Base-by-base conservation (phyloP, 2,329 filamentous ascomycete species). In the Venturia effusa region DNA sequence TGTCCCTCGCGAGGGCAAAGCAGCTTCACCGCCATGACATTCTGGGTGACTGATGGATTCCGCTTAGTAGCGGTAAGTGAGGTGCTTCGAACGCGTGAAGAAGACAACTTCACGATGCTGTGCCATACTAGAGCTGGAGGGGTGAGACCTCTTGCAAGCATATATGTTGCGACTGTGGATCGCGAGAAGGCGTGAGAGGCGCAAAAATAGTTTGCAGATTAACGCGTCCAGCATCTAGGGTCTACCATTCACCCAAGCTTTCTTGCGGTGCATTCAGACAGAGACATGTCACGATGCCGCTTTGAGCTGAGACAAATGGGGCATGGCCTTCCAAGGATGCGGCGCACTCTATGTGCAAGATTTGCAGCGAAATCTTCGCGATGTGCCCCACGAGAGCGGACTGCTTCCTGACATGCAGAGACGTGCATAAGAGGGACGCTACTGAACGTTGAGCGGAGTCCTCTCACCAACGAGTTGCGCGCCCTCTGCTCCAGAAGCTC, bases 301-400 rank as follows among this genome's bases (percentile, higher is more conserved):
- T 27, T 57, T 51, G 30, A 34, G 30, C 30, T 5, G 7, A 32
- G 51, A 55, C 15, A 34, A 57, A 57, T 15, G 51, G 51, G 15
- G 27, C 30, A 57, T n/a, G 22, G 27, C 30, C 51, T 34, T 34
- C 34, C 51, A 57, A 57, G 51, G 30, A 57, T 57, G 51, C 51
- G 15, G 11, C 37, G 15, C 37, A 22, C 19, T 54, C 22, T 32
- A 27, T 13, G 27, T 57, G 30, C 51, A 57, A 57, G 51, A 57
- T 57, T 34, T 57, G 27, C 30, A 34, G 7, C 27, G 19, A 19
- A 57, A 34, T 57, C 51, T 57, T 57, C 51, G 51, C 34, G 51
- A 57, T 57, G 51, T 57, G 51, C 51, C 51, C 51, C 51, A 57
- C 51, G 51, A n/a, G n/a, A 37, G 51, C 51, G 51, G n/a, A 17